Conservation (phyloP, 139 green algal species). For the Coelastrella sp. region DNA sequence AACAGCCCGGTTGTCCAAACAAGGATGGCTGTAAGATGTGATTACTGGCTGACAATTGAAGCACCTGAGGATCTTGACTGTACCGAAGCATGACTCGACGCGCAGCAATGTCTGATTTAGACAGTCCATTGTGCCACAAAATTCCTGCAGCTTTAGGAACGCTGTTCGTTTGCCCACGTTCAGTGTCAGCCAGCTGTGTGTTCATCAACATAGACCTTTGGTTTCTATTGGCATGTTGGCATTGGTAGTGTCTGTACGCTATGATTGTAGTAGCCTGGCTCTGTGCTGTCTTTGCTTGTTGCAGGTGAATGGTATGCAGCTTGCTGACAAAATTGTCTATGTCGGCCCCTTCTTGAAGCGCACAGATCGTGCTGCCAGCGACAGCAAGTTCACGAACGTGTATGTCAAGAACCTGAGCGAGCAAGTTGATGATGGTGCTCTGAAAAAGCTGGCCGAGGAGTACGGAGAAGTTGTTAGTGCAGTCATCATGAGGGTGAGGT, state of each 20-base stretch:
- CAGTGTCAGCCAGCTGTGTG: too few species aligned
- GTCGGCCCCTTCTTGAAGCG: slow-evolving; percentile 88
- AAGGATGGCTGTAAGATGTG: background rate
- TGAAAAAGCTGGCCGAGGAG: slow-evolving; percentile 78
- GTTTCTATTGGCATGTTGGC: background rate
- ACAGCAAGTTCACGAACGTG: slow-evolving; percentile 90
- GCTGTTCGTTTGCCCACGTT: too few species aligned
- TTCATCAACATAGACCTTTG: too few species aligned
- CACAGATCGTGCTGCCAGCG: slow-evolving; percentile 68
- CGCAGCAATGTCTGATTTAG: background rate
- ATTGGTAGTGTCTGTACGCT: background rate
- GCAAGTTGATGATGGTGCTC: slow-evolving; percentile 71
- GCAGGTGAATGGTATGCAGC: slow-evolving; percentile 73
- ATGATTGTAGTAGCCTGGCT: background rate
- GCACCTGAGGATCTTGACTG: too few species aligned
- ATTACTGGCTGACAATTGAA: background rate
- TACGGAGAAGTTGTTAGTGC: slow-evolving; percentile 78
- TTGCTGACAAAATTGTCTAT: slow-evolving; percentile 81
- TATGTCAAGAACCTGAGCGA: slow-evolving; percentile 93
- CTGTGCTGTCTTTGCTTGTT: background rate
- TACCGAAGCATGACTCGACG: too few species aligned
- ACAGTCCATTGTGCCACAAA: too few species aligned
- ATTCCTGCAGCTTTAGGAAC: too few species aligned
- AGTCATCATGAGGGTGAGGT: slow-evolving; percentile 79
- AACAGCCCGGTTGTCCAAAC: background rate